Percentiles rank a stretch among this genome's conserved stretches.
phyloP scores from a whole-genome alignment of 768 basidiomycete genomes.

The Tylopilus cervinicoccineus region DNA sequence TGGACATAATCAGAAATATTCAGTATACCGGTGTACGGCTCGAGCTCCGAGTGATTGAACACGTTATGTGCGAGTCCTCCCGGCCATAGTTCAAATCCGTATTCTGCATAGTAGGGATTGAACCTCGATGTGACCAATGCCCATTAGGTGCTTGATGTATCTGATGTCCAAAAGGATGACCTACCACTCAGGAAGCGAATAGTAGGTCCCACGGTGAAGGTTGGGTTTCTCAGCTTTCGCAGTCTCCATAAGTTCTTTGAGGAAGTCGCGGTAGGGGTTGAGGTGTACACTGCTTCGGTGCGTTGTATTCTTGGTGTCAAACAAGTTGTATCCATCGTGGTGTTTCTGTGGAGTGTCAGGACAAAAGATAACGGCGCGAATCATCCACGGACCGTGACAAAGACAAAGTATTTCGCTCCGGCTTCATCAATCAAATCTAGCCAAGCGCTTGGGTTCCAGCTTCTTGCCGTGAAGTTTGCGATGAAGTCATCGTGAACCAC shows the following conservation, averaged over 20 bases:
- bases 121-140: constrained; percentile 35
- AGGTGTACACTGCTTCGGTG: constrained; percentile 47
- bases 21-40: constrained; percentile 51
- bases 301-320: constrained; percentile 52
- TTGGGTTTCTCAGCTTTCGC: constrained; percentile 48
- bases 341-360: constrained; percentile 42
- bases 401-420: constrained; percentile 60
- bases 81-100: constrained; percentile 50
- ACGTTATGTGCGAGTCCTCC: constrained; percentile 52
- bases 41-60: constrained; percentile 42
- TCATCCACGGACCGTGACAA: constrained; percentile 41
- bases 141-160: not conserved
- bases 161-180: constrained; percentile 1
- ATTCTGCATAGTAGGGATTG: constrained; percentile 48
- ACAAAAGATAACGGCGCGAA: not conserved
- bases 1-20: constrained; percentile 49
- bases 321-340: constrained; percentile 56
- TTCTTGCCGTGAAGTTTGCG: constrained; percentile 45
- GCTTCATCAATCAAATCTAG: constrained; percentile 50
- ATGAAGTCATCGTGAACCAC: constrained; percentile 59
- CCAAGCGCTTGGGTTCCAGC: constrained; percentile 54
- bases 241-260: constrained; percentile 46
- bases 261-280: constrained; percentile 48
- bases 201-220: constrained; percentile 55
- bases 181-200: constrained; percentile 53